Percentiles rank a stretch among this genome's conserved stretches.
phyloP scores from a whole-genome alignment of 2,329 filamentous ascomycete species.

The Cadophora sp. region DNA sequence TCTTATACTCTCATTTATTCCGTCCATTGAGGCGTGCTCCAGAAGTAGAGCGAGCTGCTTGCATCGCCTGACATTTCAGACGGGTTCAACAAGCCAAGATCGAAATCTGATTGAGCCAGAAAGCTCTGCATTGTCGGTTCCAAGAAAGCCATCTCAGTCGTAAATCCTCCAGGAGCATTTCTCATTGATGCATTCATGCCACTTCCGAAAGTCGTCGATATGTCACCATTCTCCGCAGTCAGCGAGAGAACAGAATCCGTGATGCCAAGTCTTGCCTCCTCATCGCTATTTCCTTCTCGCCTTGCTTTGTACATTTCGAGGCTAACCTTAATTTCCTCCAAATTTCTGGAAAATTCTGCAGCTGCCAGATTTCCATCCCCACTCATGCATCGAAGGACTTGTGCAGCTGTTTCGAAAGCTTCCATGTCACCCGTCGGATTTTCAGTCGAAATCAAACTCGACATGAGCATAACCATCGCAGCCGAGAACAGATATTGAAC shows the following conservation, averaged over 20 bases:
- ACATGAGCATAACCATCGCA: constrained; percentile 52
- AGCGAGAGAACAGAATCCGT: not conserved
- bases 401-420: constrained; percentile 48
- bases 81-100: constrained; percentile 4
- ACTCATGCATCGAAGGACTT: constrained; percentile 49
- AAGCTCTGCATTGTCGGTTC: constrained; percentile 16
- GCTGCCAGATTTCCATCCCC: constrained; percentile 51
- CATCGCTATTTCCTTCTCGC: not conserved
- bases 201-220: not conserved
- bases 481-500: constrained; percentile 56
- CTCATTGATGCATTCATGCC: constrained; percentile 10
- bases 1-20: not conserved
- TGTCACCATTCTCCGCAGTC: not conserved
- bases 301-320: not conserved
- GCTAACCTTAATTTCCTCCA: constrained; percentile 39
- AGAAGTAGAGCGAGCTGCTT: constrained; percentile 8
- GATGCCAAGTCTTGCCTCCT: not conserved
- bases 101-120: constrained; percentile 13
- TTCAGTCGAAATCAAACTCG: constrained; percentile 47
- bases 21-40: constrained; percentile 14
- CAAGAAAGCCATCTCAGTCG: constrained; percentile 14
- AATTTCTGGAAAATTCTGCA: constrained; percentile 50
- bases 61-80: constrained; percentile 10
- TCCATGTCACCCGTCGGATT: constrained; percentile 46
- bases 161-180: constrained; percentile 10